Evolutionary conservation across 2,329 filamentous ascomycete genomes (phyloP), one percentile per base, ranked within the genome.

Genomic region (Phyllosticta capitalensis): DNA sequence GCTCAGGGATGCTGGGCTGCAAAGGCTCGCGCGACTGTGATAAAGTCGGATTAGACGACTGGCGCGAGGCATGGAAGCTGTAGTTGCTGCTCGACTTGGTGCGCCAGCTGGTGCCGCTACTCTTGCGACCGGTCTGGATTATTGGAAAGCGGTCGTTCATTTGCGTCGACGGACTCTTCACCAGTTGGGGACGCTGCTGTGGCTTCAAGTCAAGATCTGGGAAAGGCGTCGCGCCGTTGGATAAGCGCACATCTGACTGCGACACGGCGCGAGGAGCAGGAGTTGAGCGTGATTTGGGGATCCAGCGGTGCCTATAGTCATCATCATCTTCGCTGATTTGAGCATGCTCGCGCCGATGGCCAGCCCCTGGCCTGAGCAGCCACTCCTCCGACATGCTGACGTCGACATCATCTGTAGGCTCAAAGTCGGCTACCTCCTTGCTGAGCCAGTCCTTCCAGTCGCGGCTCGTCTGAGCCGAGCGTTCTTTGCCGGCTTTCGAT

Each of bases 381-480:
- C 69, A 71, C 17, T 64, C 59, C 5, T 68, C 64, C 10, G 66
- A 55, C 30, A 74, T 69, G 1, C 55, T 65, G 7, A 72, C 58
- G 14, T 71, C 64, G 26, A 70, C 69, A 21, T 67, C 61, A 3
- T 67, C 64, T 7, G 61, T 54, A 12, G 64, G 60, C 55, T 69
- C 69, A 21, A 77, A 69, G 12, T 72, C 71, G 1, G 69, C 71
- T 22, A 78, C 70, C 62, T 79, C 76, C 55, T 74, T 71, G 2
- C 73, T 75, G 2, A 79, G 64, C 77, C 77, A 79, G 10, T 69
- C 70, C 33, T 74, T 75, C 77, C 77, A 79, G 45, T 79, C 76
- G 28, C 67, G 67, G 63, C 76, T 78, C 17, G 65, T 72, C 55
- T 64, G 69, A 21, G 63, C 63, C 12, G 63, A 69, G 24, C 63